Evolutionary conservation across 2,329 filamentous ascomycete species (phyloP), one percentile per base, ranked within the genome.

Genomic region (Metarhizium brunneum): DNA sequence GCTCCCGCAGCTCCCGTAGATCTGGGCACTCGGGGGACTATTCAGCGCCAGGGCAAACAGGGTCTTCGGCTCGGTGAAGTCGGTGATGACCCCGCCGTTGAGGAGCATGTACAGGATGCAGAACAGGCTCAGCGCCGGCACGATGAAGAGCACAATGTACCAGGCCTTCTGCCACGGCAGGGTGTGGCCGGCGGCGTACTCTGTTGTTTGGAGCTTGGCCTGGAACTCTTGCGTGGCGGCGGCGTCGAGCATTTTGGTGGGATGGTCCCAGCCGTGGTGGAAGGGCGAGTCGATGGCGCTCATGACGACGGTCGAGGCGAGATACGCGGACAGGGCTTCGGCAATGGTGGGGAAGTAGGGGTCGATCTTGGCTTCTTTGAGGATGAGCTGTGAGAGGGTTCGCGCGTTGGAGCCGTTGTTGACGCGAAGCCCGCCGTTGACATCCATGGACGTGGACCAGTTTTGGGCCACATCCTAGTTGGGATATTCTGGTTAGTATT

Each of bases 41-140:
- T 90, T 90, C 53, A 92, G 75, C 2, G 87, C 85, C 0, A 91
- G 70, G 0, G 83, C 76, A 63, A 92, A 91, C 2, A 91, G 71
- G 64, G 91, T 91, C 54, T 86, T 82, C 1, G 88, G 86, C 63
- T 92, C 88, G 0, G 84, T 88, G 64, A 87, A 91, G 70, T 92
- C 89, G 1, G 86, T 91, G 7, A 92, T 81, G 25, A 1, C 82
- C 81, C 0, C 73, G 73, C 6, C 73, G 65, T 59, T 10, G 8
- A 78, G 74, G 50, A 80, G 64, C 52, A 86, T 66, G 69, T 90
- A 90, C 2, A 73, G 63, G 0, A 90, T 71, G 56, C 86, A 87
- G 43, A 85, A 72, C 30, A 85, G 57, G 65, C 88, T 91, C 62
- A 87, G 81, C 29, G 81, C 59, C 62, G 90, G 88, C 1, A 88